Evolutionary conservation across 2,329 filamentous ascomycete genomes (phyloP).

Genomic region (Phyllosticta citriasiana): DNA sequence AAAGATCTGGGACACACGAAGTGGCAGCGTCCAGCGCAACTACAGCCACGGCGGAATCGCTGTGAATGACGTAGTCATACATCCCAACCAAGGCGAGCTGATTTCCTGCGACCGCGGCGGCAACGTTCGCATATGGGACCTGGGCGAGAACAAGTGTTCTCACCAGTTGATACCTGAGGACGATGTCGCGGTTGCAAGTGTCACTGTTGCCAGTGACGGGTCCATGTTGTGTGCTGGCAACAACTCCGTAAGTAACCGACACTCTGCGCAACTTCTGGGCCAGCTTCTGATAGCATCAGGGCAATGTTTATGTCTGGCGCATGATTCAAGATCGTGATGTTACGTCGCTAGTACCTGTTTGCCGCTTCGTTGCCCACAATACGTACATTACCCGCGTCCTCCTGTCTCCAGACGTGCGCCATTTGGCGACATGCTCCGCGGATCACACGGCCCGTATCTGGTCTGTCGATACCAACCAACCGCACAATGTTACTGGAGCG

Average conservation of each 20-base stretch:
- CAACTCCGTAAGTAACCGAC: slow-evolving; percentile 55
- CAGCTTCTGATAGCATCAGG: slow-evolving; percentile 41
- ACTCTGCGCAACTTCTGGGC: not conserved
- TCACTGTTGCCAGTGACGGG: slow-evolving; percentile 92
- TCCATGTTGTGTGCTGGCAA: slow-evolving; percentile 89
- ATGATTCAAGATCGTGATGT: slow-evolving; percentile 75
- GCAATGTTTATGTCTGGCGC: slow-evolving; percentile 95
- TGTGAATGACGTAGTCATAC: slow-evolving; percentile 98
- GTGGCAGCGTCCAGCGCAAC: slow-evolving; percentile 77
- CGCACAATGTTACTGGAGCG: slow-evolving; percentile 24
- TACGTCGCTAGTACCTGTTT: slow-evolving; percentile 76
- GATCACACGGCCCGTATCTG: slow-evolving; percentile 96
- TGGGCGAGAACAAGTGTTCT: slow-evolving; percentile 93
- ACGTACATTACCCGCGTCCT: slow-evolving; percentile 90
- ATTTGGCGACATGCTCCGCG: slow-evolving; percentile 85
- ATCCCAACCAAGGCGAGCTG: slow-evolving; percentile 96
- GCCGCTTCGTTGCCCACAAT: slow-evolving; percentile 81
- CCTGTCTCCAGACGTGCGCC: slow-evolving; percentile 85
- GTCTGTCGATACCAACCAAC: slow-evolving; percentile 57
- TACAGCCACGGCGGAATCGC: slow-evolving; percentile 81
- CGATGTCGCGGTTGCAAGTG: slow-evolving; percentile 84
- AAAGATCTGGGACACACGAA: slow-evolving; percentile 92
- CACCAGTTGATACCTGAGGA: slow-evolving; percentile 95
- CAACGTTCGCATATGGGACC: slow-evolving; percentile 89
- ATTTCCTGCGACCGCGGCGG: slow-evolving; percentile 92